Evolutionary conservation across 805 yeast species (phyloP), one percentile per base, ranked within the genome.

Genomic region (Saccharomycopsis lassenensis): DNA sequence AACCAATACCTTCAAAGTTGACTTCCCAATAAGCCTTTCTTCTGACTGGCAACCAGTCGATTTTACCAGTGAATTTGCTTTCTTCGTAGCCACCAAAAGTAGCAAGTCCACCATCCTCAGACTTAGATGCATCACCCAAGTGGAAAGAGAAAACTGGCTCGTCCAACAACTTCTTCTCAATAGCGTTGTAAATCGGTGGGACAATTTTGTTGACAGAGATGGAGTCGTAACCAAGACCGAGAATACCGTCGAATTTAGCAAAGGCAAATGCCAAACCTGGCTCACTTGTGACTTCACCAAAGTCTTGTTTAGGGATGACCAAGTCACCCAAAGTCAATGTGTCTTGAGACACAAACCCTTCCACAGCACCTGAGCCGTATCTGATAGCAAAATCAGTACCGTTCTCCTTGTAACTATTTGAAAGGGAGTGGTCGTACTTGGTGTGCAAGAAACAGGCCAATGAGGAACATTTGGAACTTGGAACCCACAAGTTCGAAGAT

Each of bases 1-100:
- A 70, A 29, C 87, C 83, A 57, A 91, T 68, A 50, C 94, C 87
- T 50, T 85, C 85, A 49, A 91, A 80, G 50, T 79, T 74, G 43
- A 91, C 98, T 69, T 91, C 98, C 98, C 98, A 91, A 74, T 91
- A 91, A 23, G 97, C 98, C 77, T 87, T 86, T 72, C 98, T 84
- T 69, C 98, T 85, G 45, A 91, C 93, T 41, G 98, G 98, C 62
- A 91, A 72, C 86, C 94, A 86, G 36, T 89, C 82, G 52, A 91
- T 71, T 49, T 89, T 74, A 48, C 98, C 98, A 33, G 65, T 61
- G 60, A 65, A 85, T 56, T 76, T 72, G 44, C 77, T 57, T 49
- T 76, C 69, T 55, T 89, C 96, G 48, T 78, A 67, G 49, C 98
- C 98, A 58, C 98, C 98, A 55, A 91, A 84, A 22, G 95, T 84